phyloP scores from a whole-genome alignment of 2,329 filamentous ascomycete species.

The Onygena corvina region DNA sequence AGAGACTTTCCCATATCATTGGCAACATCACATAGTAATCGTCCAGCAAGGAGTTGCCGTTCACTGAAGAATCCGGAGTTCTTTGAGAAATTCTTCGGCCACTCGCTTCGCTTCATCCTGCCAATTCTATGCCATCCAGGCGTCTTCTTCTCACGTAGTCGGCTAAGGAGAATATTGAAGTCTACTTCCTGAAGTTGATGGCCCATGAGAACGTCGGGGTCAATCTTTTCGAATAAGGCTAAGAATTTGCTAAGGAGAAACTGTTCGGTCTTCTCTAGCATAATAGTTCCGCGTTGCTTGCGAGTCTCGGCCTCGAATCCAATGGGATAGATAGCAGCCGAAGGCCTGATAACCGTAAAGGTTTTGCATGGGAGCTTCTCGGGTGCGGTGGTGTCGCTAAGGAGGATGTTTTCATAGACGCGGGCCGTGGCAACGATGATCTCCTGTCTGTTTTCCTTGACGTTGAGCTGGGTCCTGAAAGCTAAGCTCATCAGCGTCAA shows the following conservation, averaged over 20 bases:
- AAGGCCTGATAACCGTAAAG: conserved; percentile 81
- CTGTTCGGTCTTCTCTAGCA: conserved; percentile 69
- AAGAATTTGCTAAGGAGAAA: conserved; percentile 81
- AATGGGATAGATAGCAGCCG: conserved; percentile 62
- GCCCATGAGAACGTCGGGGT: conserved; percentile 87
- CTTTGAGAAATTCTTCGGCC: conserved; percentile 78
- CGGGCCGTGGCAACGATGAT: conserved; percentile 83
- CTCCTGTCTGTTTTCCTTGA: conserved; percentile 91
- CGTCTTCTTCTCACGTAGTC: conserved; percentile 79
- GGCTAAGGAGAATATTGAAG: conserved; percentile 77
- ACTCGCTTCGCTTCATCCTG: conserved; percentile 66
- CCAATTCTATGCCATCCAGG: conserved; percentile 92
- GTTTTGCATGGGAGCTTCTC: conserved; percentile 81
- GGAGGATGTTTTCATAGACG: conserved; percentile 78
- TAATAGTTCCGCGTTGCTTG: conserved; percentile 64
- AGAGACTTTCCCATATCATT: conserved; percentile 96
- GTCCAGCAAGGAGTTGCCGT: conserved; percentile 74
- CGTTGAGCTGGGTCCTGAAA: conserved; percentile 76
- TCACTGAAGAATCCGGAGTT: conserved; percentile 86
- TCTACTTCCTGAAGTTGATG: conserved; percentile 97
- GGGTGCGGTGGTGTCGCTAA: conserved; percentile 76
- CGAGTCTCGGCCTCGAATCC: conserved; percentile 72
- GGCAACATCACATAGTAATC: conserved; percentile 81
- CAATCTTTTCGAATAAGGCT: conserved; percentile 72
- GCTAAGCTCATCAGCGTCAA: conserved; percentile 93